A percentile compares a stretch with the other conserved stretches of the same genome.
These are phyloP conservation scores for Malus hybrid DNA, from an alignment of 331 rosid species.

Conservation along the genomic window DNA sequence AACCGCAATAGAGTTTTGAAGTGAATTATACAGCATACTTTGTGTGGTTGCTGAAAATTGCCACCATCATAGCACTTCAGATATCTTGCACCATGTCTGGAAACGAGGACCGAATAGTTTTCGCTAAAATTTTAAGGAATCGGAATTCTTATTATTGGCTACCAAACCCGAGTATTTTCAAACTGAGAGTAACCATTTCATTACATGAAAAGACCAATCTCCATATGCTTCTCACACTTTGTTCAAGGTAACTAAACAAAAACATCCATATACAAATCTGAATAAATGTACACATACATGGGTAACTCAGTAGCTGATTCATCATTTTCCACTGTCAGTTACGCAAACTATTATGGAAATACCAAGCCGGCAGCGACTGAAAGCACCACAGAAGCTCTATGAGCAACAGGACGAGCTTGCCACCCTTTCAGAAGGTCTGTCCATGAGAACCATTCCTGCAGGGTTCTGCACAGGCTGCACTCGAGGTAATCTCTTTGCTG, in stretches of 20 bases:
- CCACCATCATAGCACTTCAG: no score
- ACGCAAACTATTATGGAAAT: neutral
- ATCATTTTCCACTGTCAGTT: conserved; percentile 7
- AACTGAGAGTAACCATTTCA: conserved; percentile 10
- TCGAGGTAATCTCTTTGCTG: conserved; percentile 54
- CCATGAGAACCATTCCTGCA: conserved; percentile 49
- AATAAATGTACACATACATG: conserved; percentile 22
- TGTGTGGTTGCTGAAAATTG: neutral
- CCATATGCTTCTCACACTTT: conserved; percentile 13
- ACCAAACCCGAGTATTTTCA: neutral
- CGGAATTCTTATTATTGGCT: neutral
- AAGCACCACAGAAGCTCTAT: conserved; percentile 9
- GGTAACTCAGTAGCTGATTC: conserved; percentile 1
- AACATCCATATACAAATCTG: conserved; percentile 27
- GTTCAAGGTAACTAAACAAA: conserved; percentile 4
- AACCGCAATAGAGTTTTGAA: neutral
- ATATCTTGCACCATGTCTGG: no score
- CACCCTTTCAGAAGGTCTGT: conserved; percentile 46
- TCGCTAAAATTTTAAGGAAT: neutral
- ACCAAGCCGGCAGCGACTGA: neutral
- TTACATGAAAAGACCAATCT: conserved; percentile 8
- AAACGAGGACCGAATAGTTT: no score
- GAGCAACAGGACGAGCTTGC: conserved; percentile 45
- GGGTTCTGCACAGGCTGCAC: conserved; percentile 47
- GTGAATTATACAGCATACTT: neutral